phyloP scores from a whole-genome alignment of 2,329 filamentous ascomycete genomes.

The Blastomyces percursus region DNA sequence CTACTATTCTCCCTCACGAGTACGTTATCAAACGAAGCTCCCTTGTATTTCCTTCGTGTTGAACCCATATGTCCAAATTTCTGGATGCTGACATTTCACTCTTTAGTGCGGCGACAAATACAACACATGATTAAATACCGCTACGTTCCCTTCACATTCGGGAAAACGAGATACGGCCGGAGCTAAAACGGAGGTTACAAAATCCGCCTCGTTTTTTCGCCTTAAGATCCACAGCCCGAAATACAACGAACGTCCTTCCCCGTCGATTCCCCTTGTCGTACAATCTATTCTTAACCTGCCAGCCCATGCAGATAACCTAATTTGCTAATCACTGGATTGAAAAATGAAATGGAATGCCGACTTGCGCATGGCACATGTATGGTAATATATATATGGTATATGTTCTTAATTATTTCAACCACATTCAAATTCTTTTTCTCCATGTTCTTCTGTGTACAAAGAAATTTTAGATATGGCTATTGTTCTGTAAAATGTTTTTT shows the following conservation, averaged over 20 bases:
- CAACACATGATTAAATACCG: constrained; percentile 99
- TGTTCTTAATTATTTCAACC: background rate
- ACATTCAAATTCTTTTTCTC: background rate
- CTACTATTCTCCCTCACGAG: constrained; percentile 93
- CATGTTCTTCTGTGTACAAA: constrained; percentile 3
- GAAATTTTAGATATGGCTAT: background rate
- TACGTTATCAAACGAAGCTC: constrained; percentile 40
- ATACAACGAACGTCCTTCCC: background rate
- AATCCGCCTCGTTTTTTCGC: background rate
- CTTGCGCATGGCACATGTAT: background rate
- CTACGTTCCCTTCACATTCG: constrained; percentile 87
- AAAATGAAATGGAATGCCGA: background rate
- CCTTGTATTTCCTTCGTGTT: background rate
- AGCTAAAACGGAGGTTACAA: background rate
- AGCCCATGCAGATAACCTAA: background rate
- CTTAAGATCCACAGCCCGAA: background rate
- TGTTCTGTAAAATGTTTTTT: background rate
- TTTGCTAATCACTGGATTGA: background rate
- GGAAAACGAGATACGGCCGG: constrained; percentile 65
- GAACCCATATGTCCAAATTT: background rate
- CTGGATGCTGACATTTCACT: constrained; percentile 8
- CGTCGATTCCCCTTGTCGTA: background rate
- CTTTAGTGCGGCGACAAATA: constrained; percentile 88
- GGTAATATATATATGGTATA: background rate
- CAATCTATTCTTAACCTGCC: background rate